Evolutionary conservation across 345 rosid genomes (phyloP).

Genomic region (Brassica incana): DNA sequence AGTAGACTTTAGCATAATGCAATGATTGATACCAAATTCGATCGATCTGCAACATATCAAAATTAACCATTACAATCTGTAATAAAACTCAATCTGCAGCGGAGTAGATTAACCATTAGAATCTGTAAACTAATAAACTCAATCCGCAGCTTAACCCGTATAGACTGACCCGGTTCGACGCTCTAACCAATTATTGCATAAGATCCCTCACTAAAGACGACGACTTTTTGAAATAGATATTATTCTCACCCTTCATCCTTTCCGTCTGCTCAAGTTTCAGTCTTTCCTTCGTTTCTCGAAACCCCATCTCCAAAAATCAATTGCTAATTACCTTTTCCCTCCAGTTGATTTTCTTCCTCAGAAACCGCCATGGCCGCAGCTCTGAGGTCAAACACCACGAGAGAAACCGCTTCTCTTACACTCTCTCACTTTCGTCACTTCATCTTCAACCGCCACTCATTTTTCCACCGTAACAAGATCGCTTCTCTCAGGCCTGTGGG

Average conservation of each 20-base stretch:
- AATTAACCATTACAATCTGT: neutral
- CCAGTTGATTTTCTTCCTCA: neutral
- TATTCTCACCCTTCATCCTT: slow-evolving; percentile 7
- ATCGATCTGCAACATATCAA: neutral
- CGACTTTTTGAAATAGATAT: slow-evolving; percentile 16
- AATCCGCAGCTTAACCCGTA: too few relatives aligned
- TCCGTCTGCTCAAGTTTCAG: slow-evolving; percentile 16
- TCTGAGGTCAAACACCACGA: slow-evolving; percentile 62
- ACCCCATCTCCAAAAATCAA: neutral
- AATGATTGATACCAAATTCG: too few relatives aligned
- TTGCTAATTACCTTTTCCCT: neutral
- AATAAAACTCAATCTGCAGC: neutral
- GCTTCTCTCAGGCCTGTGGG: slow-evolving; percentile 64
- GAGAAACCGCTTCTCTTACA: slow-evolving; percentile 59
- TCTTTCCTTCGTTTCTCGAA: neutral
- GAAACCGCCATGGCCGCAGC: slow-evolving; percentile 63
- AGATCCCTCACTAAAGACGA: neutral
- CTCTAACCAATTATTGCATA: too few relatives aligned
- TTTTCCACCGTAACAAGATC: slow-evolving; percentile 41
- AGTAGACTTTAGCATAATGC: too few relatives aligned
- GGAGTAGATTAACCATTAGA: too few relatives aligned
- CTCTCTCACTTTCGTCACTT: slow-evolving; percentile 67
- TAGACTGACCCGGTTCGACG: too few relatives aligned
- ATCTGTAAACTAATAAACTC: too few relatives aligned
- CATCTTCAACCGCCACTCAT: slow-evolving; percentile 40